Evolutionary conservation across 495 filamentous ascomycete genomes (phyloP), one percentile per base, ranked within the genome.

Genomic region (Penicillium waksmanii): DNA sequence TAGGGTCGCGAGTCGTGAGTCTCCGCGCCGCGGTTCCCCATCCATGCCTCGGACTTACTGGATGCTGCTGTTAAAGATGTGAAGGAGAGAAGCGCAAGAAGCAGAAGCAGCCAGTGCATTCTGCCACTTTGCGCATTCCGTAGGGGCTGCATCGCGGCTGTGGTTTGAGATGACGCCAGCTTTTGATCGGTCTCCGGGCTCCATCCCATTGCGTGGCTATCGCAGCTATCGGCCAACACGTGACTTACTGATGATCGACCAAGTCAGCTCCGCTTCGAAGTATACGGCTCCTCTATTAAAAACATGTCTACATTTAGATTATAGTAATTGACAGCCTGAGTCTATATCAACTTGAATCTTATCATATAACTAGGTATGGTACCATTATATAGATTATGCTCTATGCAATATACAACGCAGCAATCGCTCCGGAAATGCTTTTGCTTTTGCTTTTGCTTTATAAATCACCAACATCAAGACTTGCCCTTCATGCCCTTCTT

Each of bases 401-500:
- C 52, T 55, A 55, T 44, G 15, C 15, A 55, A 42, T 42, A 27
- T 55, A 43, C 33, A 48, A 53, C 27, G n/a, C 34, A 40, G 17
- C 17, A 33, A 44, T 40, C 12, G 18, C 34, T 47, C 53, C 23
- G 6, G 12, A 56, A 50, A 27, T 27, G 47, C 47, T 50, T 15
- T 31, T 31, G 27, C 27, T 31, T 31, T 31, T 31, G 27, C 27
- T 27, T 27, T 27, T 27, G 25, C 25, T 27, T 27, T 27, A 5
- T 27, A 7, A 27, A 27, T 27, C 25, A 21, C 25, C 27, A 9
- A 31, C 8, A 31, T 58, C 62, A 80, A 52, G 74, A 78, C 61
- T 67, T 77, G 17, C 76, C 77, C 64, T 78, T 78, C 65, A 75
- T 62, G 18, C 84, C 81, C 54, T 85, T 82, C 61, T 82, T 82